Conservation (phyloP, 257 asterid species). For the Solanum piurae region DNA sequence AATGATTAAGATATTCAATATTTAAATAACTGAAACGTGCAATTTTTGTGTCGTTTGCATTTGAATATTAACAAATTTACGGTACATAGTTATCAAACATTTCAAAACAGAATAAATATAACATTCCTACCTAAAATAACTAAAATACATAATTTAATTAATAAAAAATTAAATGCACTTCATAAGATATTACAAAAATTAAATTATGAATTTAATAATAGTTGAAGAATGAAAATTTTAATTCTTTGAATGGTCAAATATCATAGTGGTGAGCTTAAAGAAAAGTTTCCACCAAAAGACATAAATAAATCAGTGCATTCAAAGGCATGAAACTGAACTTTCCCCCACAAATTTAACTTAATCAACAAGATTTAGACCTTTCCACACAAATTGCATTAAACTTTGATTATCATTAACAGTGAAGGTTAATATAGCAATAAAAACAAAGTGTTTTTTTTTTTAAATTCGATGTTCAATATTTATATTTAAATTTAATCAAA, state of each 20-base stretch:
- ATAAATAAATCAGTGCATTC: neutral
- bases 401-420: neutral
- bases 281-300: neutral
- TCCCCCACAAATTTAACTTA: neutral
- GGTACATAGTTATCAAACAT: neutral
- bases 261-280: neutral
- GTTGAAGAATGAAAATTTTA: neutral
- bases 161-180: neutral
- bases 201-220: neutral
- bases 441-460: neutral
- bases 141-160: neutral
- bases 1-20: neutral
- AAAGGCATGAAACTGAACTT: neutral
- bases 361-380: neutral
- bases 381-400: neutral
- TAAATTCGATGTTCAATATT: too few species aligned
- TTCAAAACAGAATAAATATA: neutral
- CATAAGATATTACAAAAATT: neutral
- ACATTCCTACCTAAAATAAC: neutral
- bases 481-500: too few species aligned
- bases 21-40: neutral
- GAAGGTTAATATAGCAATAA: neutral
- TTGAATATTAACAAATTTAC: neutral
- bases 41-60: neutral
- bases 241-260: neutral